A percentile compares a stretch with the other conserved stretches of the same genome.
phyloP scores from a whole-genome alignment of 2,329 filamentous ascomycete species.

The Ceratocystis cubensis region DNA sequence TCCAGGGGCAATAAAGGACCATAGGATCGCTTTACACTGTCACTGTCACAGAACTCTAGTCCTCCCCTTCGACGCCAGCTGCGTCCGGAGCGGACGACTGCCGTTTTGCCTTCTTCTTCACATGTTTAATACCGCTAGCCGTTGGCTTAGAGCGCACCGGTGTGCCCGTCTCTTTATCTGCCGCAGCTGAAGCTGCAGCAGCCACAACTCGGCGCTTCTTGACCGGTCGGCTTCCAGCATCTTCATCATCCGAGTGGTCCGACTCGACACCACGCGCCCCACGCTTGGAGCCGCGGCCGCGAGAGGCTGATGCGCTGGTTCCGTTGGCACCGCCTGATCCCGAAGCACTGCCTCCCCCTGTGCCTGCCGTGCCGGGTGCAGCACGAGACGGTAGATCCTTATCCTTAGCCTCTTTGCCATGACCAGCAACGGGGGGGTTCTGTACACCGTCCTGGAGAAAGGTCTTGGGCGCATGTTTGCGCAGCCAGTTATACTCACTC shows the following conservation, averaged over 20 bases:
- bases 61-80: slow-evolving; percentile 3
- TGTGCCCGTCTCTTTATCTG: slow-evolving; percentile 27
- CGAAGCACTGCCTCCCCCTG: slow-evolving; percentile 20
- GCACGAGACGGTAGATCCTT: slow-evolving; percentile 28
- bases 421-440: not conserved
- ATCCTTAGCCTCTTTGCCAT: slow-evolving; percentile 25
- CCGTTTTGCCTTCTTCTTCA: slow-evolving; percentile 18
- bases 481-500: slow-evolving; percentile 91
- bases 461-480: slow-evolving; percentile 69
- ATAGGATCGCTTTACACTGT: not conserved
- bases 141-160: slow-evolving; percentile 21
- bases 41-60: not conserved
- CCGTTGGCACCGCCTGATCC: not conserved
- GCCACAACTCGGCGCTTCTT: slow-evolving; percentile 27
- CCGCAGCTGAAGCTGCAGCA: slow-evolving; percentile 24
- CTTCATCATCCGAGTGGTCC: slow-evolving; percentile 18
- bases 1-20: not conserved
- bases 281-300: slow-evolving; percentile 28
- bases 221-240: slow-evolving; percentile 12
- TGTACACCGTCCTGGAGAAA: slow-evolving; percentile 59
- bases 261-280: slow-evolving; percentile 31
- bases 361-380: slow-evolving; percentile 27
- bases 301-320: slow-evolving; percentile 22
- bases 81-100: slow-evolving; percentile 7
- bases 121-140: slow-evolving; percentile 17